Evolutionary conservation across 164 flowering plant genomes (phyloP), one percentile per base, ranked within the genome.

Genomic region (Kingdonia uniflora): DNA sequence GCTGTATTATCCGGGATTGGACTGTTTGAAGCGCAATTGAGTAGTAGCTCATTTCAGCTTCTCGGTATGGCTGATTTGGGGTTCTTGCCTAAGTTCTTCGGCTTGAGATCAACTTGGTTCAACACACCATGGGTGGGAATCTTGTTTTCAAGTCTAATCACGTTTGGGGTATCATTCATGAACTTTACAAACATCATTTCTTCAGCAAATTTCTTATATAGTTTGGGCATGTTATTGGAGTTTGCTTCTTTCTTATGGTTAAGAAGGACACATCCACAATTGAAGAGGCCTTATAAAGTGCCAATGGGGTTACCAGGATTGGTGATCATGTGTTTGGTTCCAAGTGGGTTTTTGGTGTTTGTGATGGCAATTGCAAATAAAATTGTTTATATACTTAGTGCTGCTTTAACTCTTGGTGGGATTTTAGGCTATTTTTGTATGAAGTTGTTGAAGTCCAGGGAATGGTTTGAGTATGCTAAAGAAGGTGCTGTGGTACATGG

Each of bases 171-270:
- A 0, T 77, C 88, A 0, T 77, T 24, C 47, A 53, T 79, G 75
- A 29, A 59, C 19, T 82, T 77, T 53, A 41, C 65, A 0, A 62
- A 69, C 41, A 72, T 82, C 17, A 73, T 82, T 5, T 71, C 83
- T 0, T 71, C 81, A 0, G 84, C 65, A 6, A 82, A 80, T 60
- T 80, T 82, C 66, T 54, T 80, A 51, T 82, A 82, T 37, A 71
- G 80, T 56, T 54, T 76, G 52, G 83, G 83, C n/a, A 82, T 82
- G 89, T 23, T 80, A 15, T 39, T 82, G 42, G 88, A 82, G 45
- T 74, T 80, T 44, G 69, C 85, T 1, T 71, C 85, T 0, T 82
- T 80, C 41, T 49, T 76, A 4, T 71, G 85, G 80, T 49, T 82
- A 61, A 65, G 85, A 60, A 58, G 52, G 61, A 82, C 74, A 57